Base-by-base conservation (phyloP, 2,329 filamentous ascomycete species). In the Botrytis squamosa region DNA sequence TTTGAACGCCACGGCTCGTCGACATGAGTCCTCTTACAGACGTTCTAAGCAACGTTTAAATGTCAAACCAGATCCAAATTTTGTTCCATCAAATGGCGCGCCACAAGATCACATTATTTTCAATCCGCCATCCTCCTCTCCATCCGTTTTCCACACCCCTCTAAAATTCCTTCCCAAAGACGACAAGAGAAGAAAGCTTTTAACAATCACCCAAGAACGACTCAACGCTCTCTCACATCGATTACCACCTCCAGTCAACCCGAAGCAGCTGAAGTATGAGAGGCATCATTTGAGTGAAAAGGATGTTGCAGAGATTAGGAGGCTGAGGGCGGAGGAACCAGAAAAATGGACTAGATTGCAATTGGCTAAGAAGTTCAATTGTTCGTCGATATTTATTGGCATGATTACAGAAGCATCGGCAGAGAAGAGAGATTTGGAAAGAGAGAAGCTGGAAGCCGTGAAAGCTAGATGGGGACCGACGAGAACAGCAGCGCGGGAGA, bases 71-170 rank as follows among this genome's bases (percentile, higher is more conserved):
- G 88, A 91, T 83, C 83, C 86, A 55, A 88, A 88, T 77, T 91
- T 91, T 82, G 83, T 88, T 66, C 67, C 74, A 40, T 76, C 77
- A 59, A 42, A 74, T 60, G 75, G 83, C 81, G 76, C 82, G 80
- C 75, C 81, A 76, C 79, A 82, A 77, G 80, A 85, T 78, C 82
- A 83, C 74, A 86, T 89, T 80, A 85, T 89, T 80, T 89, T 87
- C 83, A 89, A 88, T 83, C 88, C 87, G 59, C 87, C 88, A 40
- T 82, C 86, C 25, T 84, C 87, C 16, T 83, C 85, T 73, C 83
- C 87, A 4, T 86, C 88, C n/a, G 88, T 90, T 73, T 85, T 85
- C 78, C 87, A 91, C 83, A 91, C 89, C n/a, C 89, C 89, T 73
- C 87, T 90, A 83, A 87, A 89, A 80, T 91, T 91, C 82, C 86